Conservation (phyloP, 192 early-diverging fungal genomes). For the Helicostylum pulchrum region DNA sequence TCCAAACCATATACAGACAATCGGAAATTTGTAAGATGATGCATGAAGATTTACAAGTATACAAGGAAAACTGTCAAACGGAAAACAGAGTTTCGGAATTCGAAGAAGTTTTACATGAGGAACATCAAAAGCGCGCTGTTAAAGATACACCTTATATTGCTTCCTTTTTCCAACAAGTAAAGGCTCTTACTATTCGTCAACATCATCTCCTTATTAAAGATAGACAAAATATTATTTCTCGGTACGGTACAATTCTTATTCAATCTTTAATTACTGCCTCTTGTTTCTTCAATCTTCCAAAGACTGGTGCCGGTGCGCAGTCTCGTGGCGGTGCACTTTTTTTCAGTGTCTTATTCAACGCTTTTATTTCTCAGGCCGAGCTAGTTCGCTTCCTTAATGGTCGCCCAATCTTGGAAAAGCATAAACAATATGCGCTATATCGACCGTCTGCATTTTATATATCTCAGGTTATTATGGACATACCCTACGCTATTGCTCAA, state of each 20-base stretch:
- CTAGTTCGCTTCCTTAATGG: slow-evolving; percentile 68
- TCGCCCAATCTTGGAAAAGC: slow-evolving; percentile 73
- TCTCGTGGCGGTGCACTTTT: slow-evolving; percentile 78
- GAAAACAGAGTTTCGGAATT: slow-evolving; percentile 29
- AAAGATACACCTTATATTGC: slow-evolving; percentile 60
- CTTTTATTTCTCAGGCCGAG: slow-evolving; percentile 62
- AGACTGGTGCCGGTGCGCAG: slow-evolving; percentile 60
- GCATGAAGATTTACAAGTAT: slow-evolving; percentile 39
- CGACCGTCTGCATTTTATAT: slow-evolving; percentile 57
- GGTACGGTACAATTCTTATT: slow-evolving; percentile 45
- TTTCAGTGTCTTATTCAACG: slow-evolving; percentile 50
- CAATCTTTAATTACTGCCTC: slow-evolving; percentile 72
- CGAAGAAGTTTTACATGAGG: slow-evolving; percentile 50
- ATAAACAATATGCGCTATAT: slow-evolving; percentile 70
- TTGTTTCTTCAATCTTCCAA: slow-evolving; percentile 61
- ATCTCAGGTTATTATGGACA: slow-evolving; percentile 50
- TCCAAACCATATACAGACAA: slow-evolving; percentile 52
- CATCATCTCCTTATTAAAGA: slow-evolving; percentile 60
- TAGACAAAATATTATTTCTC: slow-evolving; percentile 48
- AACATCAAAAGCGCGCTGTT: slow-evolving; percentile 49
- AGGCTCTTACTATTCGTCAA: slow-evolving; percentile 58
- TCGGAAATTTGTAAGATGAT: slow-evolving; percentile 42
- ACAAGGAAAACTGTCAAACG: slow-evolving; percentile 35
- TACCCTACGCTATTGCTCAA: slow-evolving; percentile 47
- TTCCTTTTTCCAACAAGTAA: slow-evolving; percentile 63